Conservation (phyloP, 345 rosid species). For the Citropsis articulata region DNA sequence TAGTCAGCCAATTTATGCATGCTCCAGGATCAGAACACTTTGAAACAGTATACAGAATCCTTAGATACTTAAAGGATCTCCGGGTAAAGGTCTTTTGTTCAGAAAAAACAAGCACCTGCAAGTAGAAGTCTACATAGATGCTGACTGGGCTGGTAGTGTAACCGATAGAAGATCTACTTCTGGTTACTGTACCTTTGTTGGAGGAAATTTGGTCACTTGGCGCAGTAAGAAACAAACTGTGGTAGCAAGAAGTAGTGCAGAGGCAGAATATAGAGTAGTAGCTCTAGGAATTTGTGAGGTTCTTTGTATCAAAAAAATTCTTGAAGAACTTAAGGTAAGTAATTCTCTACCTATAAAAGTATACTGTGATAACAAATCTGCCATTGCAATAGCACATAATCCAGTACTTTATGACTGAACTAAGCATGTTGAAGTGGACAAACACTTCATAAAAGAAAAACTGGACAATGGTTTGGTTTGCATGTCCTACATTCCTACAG, state of each 20-base stretch:
- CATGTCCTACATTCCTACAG: background rate
- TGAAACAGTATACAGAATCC: too few species aligned
- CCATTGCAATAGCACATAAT: background rate
- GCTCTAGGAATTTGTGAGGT: background rate
- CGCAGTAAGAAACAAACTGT: background rate
- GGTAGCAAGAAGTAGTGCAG: background rate
- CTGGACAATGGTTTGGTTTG: too few species aligned
- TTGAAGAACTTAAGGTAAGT: background rate
- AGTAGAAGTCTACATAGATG: too few species aligned
- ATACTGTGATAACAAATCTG: background rate
- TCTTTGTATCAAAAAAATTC: background rate
- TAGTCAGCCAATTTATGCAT: too few species aligned
- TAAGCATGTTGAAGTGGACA: background rate
- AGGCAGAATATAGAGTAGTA: background rate
- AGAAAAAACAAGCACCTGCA: too few species aligned
- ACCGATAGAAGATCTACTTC: too few species aligned
- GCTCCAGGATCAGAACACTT: too few species aligned
- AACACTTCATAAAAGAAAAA: background rate
- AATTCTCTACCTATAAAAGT: background rate
- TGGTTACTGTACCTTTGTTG: too few species aligned
- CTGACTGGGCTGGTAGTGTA: too few species aligned
- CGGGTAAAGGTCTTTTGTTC: too few species aligned
- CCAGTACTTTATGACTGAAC: background rate
- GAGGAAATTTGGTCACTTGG: background rate
- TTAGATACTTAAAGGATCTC: too few species aligned